Percentiles rank a stretch among this genome's conserved stretches.
phyloP scores from a whole-genome alignment of 306 rosid species.

The Quercus alba region DNA sequence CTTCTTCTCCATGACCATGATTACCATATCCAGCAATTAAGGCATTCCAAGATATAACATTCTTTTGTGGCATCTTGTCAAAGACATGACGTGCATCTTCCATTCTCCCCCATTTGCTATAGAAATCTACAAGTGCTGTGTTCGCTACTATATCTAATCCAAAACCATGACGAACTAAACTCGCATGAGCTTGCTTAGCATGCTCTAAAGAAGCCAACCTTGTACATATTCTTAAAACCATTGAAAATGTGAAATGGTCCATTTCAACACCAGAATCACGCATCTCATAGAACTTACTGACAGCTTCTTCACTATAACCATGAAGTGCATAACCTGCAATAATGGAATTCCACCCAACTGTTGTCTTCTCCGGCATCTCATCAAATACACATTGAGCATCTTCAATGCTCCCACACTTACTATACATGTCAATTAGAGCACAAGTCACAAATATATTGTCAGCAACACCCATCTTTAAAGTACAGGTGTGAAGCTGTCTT shows the following conservation, averaged over 20 bases:
- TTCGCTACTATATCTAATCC: constrained; percentile 76
- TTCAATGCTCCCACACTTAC: constrained; percentile 77
- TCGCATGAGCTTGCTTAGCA: constrained; percentile 88
- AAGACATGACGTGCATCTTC: constrained; percentile 79
- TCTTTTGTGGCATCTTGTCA: constrained; percentile 64
- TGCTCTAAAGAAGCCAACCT: constrained; percentile 77
- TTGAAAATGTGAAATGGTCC: constrained; percentile 86
- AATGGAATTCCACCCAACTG: constrained; percentile 83
- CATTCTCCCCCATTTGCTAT: constrained; percentile 91
- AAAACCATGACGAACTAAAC: constrained; percentile 71
- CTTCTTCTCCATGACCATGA: constrained; percentile 77
- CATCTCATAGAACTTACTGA: constrained; percentile 64
- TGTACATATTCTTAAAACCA: constrained; percentile 65
- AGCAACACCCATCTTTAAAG: constrained; percentile 59
- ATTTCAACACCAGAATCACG: constrained; percentile 53
- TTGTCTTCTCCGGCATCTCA: constrained; percentile 70
- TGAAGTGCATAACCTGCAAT: constrained; percentile 84
- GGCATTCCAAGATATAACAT: constrained; percentile 83
- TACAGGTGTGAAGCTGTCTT: constrained; percentile 69
- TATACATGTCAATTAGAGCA: constrained; percentile 82
- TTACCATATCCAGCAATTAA: constrained; percentile 81
- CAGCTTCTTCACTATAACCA: constrained; percentile 83
- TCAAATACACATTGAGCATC: constrained; percentile 79
- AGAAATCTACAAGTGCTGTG: constrained; percentile 80
- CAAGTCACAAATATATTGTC: constrained; percentile 60